Evolutionary conservation across 2,329 filamentous ascomycete genomes (phyloP).

Genomic region (Fusarium duplospermum): DNA sequence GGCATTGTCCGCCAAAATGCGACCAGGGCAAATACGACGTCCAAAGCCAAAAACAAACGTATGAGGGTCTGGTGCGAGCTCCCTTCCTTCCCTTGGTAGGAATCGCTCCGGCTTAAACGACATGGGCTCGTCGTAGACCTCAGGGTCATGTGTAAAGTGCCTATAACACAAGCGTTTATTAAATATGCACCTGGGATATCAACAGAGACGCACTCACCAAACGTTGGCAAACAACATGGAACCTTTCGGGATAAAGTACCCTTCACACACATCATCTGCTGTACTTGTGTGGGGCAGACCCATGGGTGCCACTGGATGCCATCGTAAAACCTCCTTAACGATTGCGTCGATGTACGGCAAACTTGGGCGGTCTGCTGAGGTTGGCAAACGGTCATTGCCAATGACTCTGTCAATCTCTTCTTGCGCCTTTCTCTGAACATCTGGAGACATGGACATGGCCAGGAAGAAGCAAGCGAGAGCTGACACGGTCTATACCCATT

Average conservation of each 20-base stretch:
- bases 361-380: slow-evolving; percentile 33
- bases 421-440: slow-evolving; percentile 27
- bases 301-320: slow-evolving; percentile 47
- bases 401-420: slow-evolving; percentile 38
- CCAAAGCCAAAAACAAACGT: slow-evolving; percentile 49
- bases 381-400: slow-evolving; percentile 43
- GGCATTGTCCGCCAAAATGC: slow-evolving; percentile 44
- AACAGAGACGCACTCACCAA: slow-evolving; percentile 10
- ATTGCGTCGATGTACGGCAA: slow-evolving; percentile 45
- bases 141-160: slow-evolving; percentile 32
- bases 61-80: slow-evolving; percentile 44
- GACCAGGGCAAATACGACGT: slow-evolving; percentile 49
- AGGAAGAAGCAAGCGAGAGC: slow-evolving; percentile 30
- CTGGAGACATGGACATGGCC: slow-evolving; percentile 25
- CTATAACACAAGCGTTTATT: background rate
- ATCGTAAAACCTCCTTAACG: slow-evolving; percentile 46
- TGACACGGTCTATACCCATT: slow-evolving; percentile 22
- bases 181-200: background rate
- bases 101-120: slow-evolving; percentile 32
- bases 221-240: slow-evolving; percentile 36
- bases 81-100: slow-evolving; percentile 21
- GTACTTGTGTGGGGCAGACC: slow-evolving; percentile 53
- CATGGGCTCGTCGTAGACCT: slow-evolving; percentile 27
- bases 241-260: slow-evolving; percentile 39
- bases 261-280: slow-evolving; percentile 38